Conservation (phyloP, 2,329 filamentous ascomycete species). For the Aureobasidium uvarum region DNA sequence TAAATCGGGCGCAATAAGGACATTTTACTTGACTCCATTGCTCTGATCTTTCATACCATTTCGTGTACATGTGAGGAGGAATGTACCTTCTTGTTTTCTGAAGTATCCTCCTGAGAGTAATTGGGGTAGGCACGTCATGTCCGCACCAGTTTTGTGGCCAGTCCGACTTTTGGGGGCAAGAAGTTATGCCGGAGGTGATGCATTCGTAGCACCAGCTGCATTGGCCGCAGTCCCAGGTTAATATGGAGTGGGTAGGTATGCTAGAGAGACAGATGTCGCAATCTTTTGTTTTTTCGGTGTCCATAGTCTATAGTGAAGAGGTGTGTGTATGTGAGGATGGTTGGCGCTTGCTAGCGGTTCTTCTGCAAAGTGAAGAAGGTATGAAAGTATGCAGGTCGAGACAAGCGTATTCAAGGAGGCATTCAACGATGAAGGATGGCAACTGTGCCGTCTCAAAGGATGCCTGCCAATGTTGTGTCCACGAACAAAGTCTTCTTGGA, state of each 20-base stretch:
- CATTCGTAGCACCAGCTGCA: constrained; percentile 4
- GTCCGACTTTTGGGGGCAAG: not conserved
- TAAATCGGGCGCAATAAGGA: not conserved
- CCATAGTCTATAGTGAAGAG: not conserved
- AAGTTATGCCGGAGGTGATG: not conserved
- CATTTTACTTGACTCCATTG: constrained; percentile 1
- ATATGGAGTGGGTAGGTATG: not conserved
- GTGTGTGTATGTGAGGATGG: not conserved
- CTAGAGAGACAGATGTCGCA: constrained; percentile 1
- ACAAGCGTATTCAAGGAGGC: not conserved
- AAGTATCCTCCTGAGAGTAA: not conserved
- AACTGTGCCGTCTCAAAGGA: not conserved
- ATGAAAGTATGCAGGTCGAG: not conserved
- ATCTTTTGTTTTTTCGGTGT: not conserved
- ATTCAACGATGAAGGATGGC: not conserved
- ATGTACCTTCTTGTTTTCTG: not conserved
- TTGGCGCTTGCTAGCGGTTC: not conserved
- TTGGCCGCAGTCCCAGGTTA: constrained; percentile 4
- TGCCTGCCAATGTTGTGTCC: too few species aligned
- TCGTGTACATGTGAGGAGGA: not conserved
- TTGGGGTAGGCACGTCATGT: not conserved
- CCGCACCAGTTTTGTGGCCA: constrained; percentile 6
- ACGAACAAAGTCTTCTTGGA: not conserved
- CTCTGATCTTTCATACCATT: not conserved
- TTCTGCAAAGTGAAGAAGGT: not conserved